Evolutionary conservation across 202 grass and related monocot species (phyloP), one percentile per base, ranked within the genome.

Genomic region (Zizania palustris): DNA sequence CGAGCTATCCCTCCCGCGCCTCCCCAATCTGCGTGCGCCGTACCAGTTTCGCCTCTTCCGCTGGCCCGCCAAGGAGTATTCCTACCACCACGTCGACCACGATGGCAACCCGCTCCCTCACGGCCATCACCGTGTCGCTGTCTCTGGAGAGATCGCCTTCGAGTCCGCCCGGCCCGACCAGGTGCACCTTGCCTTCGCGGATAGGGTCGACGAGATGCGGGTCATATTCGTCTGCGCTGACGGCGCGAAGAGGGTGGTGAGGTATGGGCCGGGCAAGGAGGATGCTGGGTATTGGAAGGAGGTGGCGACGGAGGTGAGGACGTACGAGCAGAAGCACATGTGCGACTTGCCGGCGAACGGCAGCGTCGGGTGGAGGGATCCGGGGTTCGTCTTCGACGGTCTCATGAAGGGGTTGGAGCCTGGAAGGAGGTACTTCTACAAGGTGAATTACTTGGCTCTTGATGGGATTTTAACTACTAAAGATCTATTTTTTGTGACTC

Each of bases 41-140:
- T 98, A 98, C 83, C 72, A 72, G 46, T 94, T 98, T 85, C 86
- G 95, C 50, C 66, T 94, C 80, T 98, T 98, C 82, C 91, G 89
- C 39, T 98, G 95, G 95, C 88, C 79, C 49, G 66, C 83, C 38
- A 73, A 56, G 4, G 91, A 98, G 74, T 90, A 94, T 60, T 82
- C 69, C 46, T 84, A 90, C 84, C 73, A 44, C 80, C 89, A 90
- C 85, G 38, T 65, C n/a, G 95, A 98, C 77, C 85, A 98, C 65
- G 91, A 98, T 61, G 39, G 60, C 10, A 94, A 95, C 41, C 91
- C 91, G 16, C 85, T 98, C 21, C 95, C 95, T 0, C 78, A 78
- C 60, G 90, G 67, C 41, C 84, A 55, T 59, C 91, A 98, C 75
- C 78, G 53, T 37, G 86, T 94, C 21, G 89, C 91, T 1, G 89